phyloP scores from a whole-genome alignment of 1,284 basidiomycete species.

The Ganoderma leucocontextum region DNA sequence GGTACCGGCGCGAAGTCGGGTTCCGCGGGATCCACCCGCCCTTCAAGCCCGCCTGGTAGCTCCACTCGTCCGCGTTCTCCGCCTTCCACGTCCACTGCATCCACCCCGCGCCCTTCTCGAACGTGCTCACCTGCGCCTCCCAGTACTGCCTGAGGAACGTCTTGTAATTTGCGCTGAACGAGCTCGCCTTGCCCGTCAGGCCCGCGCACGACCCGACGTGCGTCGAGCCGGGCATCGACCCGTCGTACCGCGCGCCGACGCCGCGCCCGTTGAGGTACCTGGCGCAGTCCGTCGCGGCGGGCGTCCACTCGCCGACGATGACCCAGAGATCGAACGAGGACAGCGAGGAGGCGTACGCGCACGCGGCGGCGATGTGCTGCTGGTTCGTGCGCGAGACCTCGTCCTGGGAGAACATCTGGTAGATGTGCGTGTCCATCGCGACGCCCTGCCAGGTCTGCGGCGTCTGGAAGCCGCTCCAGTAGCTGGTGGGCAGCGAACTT shows the following conservation, averaged over 20 bases:
- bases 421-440: constrained; percentile 84
- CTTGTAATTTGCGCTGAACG: constrained; percentile 85
- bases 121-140: constrained; percentile 76
- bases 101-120: constrained; percentile 76
- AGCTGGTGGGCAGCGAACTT: constrained; percentile 43
- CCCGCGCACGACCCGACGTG: constrained; percentile 77
- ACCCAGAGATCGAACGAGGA: constrained; percentile 71
- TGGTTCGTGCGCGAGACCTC: constrained; percentile 60
- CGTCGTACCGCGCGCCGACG: constrained; percentile 82
- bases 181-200: constrained; percentile 73
- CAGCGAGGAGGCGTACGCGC: constrained; percentile 57
- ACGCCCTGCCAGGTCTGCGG: constrained; percentile 69
- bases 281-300: constrained; percentile 88
- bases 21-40: constrained; percentile 86
- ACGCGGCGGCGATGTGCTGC: constrained; percentile 75
- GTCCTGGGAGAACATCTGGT: constrained; percentile 79
- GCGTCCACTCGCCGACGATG: constrained; percentile 88
- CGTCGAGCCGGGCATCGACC: constrained; percentile 71
- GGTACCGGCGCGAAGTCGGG: constrained; percentile 59
- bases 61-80: constrained; percentile 80
- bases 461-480: constrained; percentile 78
- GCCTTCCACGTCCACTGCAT: constrained; percentile 68
- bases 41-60: constrained; percentile 77
- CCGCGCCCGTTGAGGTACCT: constrained; percentile 68
- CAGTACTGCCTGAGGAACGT: constrained; percentile 83